Evolutionary conservation across 495 filamentous ascomycete species (phyloP).

Genomic region (Podospora bellae-mahoneyi): DNA sequence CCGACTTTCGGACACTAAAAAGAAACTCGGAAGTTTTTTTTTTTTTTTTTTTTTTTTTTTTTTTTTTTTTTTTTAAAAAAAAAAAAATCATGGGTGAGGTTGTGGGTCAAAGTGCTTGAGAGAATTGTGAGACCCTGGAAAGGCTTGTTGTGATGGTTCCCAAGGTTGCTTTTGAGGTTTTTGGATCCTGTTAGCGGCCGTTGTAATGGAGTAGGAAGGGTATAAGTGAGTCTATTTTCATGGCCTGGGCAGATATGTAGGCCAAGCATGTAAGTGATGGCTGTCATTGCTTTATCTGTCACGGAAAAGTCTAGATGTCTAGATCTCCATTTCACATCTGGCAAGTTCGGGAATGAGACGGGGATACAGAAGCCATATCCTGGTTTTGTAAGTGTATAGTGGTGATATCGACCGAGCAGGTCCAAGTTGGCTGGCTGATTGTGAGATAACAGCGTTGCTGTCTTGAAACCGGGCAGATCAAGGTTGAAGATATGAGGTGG

Average conservation of each 20-base stretch:
- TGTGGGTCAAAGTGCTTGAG: background rate
- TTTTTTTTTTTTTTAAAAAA: no score
- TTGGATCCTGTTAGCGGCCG: no score
- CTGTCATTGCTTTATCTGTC: background rate
- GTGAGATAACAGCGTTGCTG: background rate
- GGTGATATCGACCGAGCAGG: background rate
- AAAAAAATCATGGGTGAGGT: background rate
- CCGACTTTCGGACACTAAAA: background rate
- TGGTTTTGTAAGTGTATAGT: background rate
- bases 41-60: background rate
- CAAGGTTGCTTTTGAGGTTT: background rate
- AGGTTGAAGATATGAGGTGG: background rate
- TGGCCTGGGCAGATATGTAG: no score
- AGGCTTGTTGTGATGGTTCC: background rate
- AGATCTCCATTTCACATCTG: background rate
- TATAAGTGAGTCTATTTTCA: no score
- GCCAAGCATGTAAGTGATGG: background rate
- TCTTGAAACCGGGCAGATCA: background rate
- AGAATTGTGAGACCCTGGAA: background rate
- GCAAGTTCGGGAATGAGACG: background rate
- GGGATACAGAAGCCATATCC: background rate
- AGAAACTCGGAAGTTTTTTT: background rate
- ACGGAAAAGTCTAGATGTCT: background rate
- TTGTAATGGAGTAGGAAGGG: no score
- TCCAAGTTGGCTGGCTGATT: background rate